phyloP scores from a whole-genome alignment of 345 rosid species.

The Sonneratia alba region DNA sequence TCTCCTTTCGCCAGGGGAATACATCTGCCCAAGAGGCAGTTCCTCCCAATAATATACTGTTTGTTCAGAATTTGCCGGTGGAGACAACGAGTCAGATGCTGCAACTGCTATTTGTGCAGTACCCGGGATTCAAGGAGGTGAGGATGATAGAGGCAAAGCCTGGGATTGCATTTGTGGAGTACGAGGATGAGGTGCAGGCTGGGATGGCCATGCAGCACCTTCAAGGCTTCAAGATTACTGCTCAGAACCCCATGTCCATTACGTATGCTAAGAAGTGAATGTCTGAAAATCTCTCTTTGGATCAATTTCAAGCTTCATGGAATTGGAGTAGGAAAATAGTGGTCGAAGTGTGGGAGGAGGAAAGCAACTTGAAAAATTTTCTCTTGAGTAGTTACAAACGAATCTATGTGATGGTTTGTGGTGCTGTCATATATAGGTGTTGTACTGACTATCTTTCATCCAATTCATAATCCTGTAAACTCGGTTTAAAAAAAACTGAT shows the following conservation, averaged over 20 bases:
- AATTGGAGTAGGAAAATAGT: background rate
- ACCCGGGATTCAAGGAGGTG: constrained; percentile 87
- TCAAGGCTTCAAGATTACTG: constrained; percentile 81
- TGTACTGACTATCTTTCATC: background rate
- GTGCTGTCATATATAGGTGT: background rate
- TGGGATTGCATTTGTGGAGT: constrained; percentile 90
- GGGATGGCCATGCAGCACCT: constrained; percentile 84
- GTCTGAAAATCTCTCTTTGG: background rate
- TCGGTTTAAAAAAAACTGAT: too few relatives aligned
- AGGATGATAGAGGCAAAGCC: constrained; percentile 90
- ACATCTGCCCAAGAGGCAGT: constrained; percentile 39
- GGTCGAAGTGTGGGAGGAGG: background rate
- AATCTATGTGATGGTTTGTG: background rate
- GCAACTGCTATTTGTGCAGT: constrained; percentile 65
- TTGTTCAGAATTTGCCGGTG: constrained; percentile 82
- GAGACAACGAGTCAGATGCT: constrained; percentile 83
- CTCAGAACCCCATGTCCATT: constrained; percentile 77
- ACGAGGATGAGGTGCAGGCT: constrained; percentile 75
- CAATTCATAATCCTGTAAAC: too few relatives aligned
- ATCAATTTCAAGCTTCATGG: background rate
- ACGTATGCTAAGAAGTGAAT: constrained; percentile 77
- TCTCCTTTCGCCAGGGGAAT: constrained; percentile 38
- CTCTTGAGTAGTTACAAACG: background rate
- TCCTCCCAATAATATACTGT: constrained; percentile 77
- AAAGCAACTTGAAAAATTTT: background rate